Base-by-base conservation (phyloP, 208 protist genomes). In the Leishmania aethiopica region DNA sequence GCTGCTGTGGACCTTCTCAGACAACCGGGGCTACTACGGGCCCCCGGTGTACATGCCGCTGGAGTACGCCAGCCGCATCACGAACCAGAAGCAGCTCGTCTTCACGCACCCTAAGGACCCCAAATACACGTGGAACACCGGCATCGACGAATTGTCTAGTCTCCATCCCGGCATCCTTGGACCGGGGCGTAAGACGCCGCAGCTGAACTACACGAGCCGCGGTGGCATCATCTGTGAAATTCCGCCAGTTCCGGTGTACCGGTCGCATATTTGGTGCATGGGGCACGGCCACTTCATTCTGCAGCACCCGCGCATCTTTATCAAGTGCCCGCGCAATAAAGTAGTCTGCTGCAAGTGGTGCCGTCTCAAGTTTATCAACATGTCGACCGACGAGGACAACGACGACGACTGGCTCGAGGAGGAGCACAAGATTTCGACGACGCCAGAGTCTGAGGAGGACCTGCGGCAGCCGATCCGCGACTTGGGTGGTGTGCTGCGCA, bases 351-450 rank as follows among this genome's bases (percentile, higher is more conserved):
- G 92, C 84, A 97, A 97, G 85, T 97, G 94, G 94, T 97, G 94
- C 82, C 90, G 92, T 57, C 86, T 96, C 28, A 97, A 97, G 85
- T 97, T 96, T 83, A 96, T 97, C 77, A 97, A 97, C 80, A 96
- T 97, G 94, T 84, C 92, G 32, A 97, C 94, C 62, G 86, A 93
- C 25, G 91, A 91, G 42, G 94, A 97, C 84, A 95, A 96, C 74
- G 94, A 97, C 83, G 92, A 97, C 49, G 94, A 97, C 82, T 97
- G 94, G 92, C 81, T 87, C 71, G 90, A 94, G 80, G 94, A 97
- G 78, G 94, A 96, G 84, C 93, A 97, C 40, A 94, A 95, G 83
- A 97, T 97, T 64, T 78, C 91, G 55, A 97, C 93, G 28, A 97
- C 92, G 59, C 94, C 92, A 2, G 92, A 97, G 85, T 86, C 88